Base-by-base conservation (phyloP, 2,329 filamentous ascomycete genomes). In the Simplicillium aogashimaense region DNA sequence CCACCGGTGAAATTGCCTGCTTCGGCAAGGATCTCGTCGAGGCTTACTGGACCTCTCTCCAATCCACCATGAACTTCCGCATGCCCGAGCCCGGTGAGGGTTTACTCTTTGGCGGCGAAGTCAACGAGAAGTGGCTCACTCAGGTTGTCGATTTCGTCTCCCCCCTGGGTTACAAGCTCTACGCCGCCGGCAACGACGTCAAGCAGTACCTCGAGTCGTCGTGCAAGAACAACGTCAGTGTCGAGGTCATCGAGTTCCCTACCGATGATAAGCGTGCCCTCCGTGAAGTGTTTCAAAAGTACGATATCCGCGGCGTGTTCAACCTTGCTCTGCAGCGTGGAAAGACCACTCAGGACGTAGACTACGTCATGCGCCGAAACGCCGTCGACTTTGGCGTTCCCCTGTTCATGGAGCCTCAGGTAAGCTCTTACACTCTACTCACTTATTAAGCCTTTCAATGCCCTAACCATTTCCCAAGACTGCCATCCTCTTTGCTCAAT, bases 51-150 rank as follows among this genome's bases (percentile, higher is more conserved):
- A 75, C 89, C 18, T 94, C 89, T 14, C 72, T 95, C 46, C 92
- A 98, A 67, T 92, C 87, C 15, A 90, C 86, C 54, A 98, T 97
- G 90, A 98, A 97, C 78, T 97, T 97, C 86, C 86, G 89, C 52
- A 78, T 95, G 55, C 92, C 92, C 34, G 83, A 94, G 63, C 86
- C 88, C 39, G 92, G 92, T 50, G 88, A 95, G 72, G 90, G 92
- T 67, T 81, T 98, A 43, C 81, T 98, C 39, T 86, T 98, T 50
- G 92, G 92, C 48, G 92, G 92, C 53, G 86, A 95, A 59, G 67
- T 79, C 45, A 72, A 69, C 50, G 82, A 81, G 63, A 62, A 81
- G 44, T 78, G 78, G 64, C 74, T 98, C 43, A 76, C 81, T 44
- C 75, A 78, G 56, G 83, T 97, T 44, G 86, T 92, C 48, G 81